Evolutionary conservation across 148 eudicot genomes (phyloP).

Genomic region (Cornus controversa): DNA sequence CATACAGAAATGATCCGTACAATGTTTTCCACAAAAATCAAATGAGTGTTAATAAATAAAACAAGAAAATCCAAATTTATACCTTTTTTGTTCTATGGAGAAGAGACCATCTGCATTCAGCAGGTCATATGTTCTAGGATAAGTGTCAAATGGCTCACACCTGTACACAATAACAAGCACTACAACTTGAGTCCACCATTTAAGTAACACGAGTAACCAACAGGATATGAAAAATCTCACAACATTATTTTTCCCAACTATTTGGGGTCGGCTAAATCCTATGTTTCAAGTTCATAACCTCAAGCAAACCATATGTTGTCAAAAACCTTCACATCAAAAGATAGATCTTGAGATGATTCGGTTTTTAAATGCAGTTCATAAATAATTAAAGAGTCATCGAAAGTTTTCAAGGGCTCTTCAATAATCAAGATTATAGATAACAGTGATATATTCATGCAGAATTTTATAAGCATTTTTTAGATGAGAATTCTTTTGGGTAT

Average conservation of each 20-base stretch:
- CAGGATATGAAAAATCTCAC: background rate
- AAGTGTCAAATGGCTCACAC: constrained; percentile 82
- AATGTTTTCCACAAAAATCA: background rate
- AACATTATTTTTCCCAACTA: too few relatives aligned
- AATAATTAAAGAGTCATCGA: background rate
- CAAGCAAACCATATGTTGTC: background rate
- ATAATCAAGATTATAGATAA: too few relatives aligned
- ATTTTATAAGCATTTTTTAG: too few relatives aligned
- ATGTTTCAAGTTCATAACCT: too few relatives aligned
- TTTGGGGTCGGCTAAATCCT: too few relatives aligned
- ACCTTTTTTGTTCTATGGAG: constrained; percentile 63
- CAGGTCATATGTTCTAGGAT: constrained; percentile 74
- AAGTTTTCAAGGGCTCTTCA: background rate
- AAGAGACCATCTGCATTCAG: constrained; percentile 64
- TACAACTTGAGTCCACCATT: background rate
- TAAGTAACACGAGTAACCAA: background rate
- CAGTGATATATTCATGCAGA: background rate
- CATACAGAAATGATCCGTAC: background rate
- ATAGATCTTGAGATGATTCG: too few relatives aligned
- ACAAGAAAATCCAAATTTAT: background rate
- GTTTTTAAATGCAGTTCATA: too few relatives aligned
- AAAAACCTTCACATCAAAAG: background rate
- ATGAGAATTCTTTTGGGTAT: background rate
- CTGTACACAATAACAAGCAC: constrained; percentile 30
- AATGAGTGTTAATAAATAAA: background rate